phyloP scores from a whole-genome alignment of 179 eudicot species.

The Kewa caespitosa region DNA sequence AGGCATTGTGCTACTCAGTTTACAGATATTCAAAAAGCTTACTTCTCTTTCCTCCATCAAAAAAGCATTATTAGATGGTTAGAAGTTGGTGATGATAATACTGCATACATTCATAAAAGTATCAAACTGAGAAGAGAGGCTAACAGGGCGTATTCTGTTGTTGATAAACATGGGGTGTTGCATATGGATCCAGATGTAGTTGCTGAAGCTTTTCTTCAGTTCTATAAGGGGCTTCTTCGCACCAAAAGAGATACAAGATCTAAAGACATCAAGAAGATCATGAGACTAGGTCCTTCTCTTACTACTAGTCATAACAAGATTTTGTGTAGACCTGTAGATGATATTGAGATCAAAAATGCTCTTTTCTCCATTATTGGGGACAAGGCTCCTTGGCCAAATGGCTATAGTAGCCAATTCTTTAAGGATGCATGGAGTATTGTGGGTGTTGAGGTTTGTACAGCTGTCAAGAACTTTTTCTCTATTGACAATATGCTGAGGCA shows the following conservation, averaged over 20 bases:
- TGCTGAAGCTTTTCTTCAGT: too few species aligned
- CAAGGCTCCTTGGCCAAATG: not conserved
- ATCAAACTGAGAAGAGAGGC: not conserved
- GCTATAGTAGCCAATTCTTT: not conserved
- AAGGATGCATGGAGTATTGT: not conserved
- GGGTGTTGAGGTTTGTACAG: not conserved
- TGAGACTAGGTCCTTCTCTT: too few species aligned
- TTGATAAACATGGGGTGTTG: not conserved
- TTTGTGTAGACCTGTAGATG: too few species aligned
- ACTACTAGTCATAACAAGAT: too few species aligned
- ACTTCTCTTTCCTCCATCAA: not conserved
- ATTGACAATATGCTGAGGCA: not conserved
- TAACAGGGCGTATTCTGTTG: not conserved
- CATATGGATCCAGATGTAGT: too few species aligned
- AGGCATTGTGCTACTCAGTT: too few species aligned
- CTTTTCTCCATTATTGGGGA: not conserved
- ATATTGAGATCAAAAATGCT: not conserved
- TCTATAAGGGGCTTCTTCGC: too few species aligned
- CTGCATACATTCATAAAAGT: not conserved
- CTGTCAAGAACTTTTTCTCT: not conserved
- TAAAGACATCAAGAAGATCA: too few species aligned
- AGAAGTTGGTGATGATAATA: not conserved
- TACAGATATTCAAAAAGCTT: too few species aligned
- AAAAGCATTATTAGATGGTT: not conserved
- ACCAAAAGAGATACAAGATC: too few species aligned